A percentile compares a stretch with the other conserved stretches of the same genome.
Conservation (phyloP, 768 basidiomycete genomes). For the Xerocomellus dryophilus region DNA sequence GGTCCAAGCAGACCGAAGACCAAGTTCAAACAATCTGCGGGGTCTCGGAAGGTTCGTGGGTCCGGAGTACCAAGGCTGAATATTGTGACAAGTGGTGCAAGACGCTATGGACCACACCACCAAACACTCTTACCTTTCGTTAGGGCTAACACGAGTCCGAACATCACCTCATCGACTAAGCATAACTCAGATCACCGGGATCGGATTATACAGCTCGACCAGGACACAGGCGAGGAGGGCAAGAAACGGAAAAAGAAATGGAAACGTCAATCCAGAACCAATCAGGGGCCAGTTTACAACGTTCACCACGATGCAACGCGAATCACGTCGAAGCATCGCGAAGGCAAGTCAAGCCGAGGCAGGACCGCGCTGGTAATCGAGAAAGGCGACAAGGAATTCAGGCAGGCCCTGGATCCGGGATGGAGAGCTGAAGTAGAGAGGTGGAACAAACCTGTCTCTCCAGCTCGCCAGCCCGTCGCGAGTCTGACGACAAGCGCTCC, state of each 20-base stretch:
- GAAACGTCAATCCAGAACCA: conserved; percentile 27
- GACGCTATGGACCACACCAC: conserved; percentile 31
- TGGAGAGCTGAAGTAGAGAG: conserved; percentile 34
- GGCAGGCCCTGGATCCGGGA: conserved; percentile 40
- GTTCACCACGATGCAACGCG: conserved; percentile 38
- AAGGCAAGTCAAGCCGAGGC: conserved; percentile 4
- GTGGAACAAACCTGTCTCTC: conserved; percentile 26
- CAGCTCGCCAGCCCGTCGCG: conserved; percentile 11
- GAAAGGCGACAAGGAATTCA: conserved; percentile 44
- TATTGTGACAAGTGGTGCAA: conserved; percentile 38
- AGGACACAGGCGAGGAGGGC: conserved; percentile 1
- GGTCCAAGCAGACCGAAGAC: conserved; percentile 13
- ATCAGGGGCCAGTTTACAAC: conserved; percentile 35
- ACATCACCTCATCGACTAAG: conserved; percentile 5
- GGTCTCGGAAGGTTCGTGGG: conserved; percentile 12
- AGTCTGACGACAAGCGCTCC: neutral
- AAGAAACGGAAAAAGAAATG: conserved; percentile 24
- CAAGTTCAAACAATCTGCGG: conserved; percentile 12
- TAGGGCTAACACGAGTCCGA: conserved; percentile 9
- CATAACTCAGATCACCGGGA: conserved; percentile 4
- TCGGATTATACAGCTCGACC: conserved; percentile 9
- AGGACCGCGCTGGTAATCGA: conserved; percentile 39
- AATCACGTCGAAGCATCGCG: conserved; percentile 32
- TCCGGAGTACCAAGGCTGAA: conserved; percentile 27
- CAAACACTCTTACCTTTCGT: conserved; percentile 42